Evolutionary conservation across 352 stramenopile genomes (phyloP).

Genomic region (Phytopythium aichiense): DNA sequence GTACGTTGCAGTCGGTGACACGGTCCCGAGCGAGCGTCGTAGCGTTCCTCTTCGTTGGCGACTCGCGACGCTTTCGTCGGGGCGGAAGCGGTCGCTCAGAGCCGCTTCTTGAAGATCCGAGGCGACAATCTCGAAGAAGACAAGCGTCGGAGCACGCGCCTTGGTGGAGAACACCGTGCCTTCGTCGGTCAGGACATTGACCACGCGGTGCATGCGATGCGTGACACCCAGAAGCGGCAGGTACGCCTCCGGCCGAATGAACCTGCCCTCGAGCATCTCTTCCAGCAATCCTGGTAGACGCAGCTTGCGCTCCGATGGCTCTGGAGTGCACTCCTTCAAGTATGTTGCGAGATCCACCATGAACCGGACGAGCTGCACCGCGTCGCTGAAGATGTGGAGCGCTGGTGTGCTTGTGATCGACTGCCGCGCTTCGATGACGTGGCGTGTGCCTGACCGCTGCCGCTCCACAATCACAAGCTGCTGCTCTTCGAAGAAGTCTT

Average conservation of each 20-base stretch:
- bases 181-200: conserved; percentile 53
- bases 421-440: conserved; percentile 41
- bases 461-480: conserved; percentile 38
- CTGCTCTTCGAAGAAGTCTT: conserved; percentile 32
- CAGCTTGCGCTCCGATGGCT: conserved; percentile 44
- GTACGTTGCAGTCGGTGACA: conserved; percentile 1
- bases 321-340: conserved; percentile 48
- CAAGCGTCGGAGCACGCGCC: conserved; percentile 51
- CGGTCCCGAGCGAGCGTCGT: background rate
- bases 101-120: conserved; percentile 25
- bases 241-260: conserved; percentile 47
- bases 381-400: conserved; percentile 54
- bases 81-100: conserved; percentile 16
- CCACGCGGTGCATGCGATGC: conserved; percentile 28
- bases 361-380: conserved; percentile 53
- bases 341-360: conserved; percentile 61
- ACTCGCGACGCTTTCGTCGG: background rate
- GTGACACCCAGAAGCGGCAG: conserved; percentile 34
- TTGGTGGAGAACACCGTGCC: conserved; percentile 75
- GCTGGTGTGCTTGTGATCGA: conserved; percentile 31
- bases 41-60: conserved; percentile 2
- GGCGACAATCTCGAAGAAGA: conserved; percentile 57
- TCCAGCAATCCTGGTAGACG: conserved; percentile 33
- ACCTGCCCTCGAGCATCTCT: conserved; percentile 37
- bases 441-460: conserved; percentile 23